Conservation (phyloP, 2,329 filamentous ascomycete species). For the Tolypocladium endophyticum region DNA sequence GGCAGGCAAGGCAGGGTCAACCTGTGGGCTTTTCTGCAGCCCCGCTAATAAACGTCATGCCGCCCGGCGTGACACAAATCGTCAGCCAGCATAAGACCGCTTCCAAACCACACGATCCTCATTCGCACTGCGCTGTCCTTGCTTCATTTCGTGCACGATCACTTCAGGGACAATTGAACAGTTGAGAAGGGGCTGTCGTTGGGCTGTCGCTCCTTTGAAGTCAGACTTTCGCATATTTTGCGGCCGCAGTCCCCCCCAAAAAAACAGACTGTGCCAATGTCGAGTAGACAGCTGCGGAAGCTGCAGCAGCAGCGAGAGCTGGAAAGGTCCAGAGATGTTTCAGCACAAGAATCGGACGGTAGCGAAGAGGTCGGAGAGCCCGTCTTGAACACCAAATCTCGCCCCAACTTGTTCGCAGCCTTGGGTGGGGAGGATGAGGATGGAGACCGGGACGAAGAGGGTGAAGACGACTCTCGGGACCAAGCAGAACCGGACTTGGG, state of each 20-base stretch:
- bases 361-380: constrained; percentile 20
- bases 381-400: constrained; percentile 23
- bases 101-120: background rate
- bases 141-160: background rate
- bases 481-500: constrained; percentile 4
- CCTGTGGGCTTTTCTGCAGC: background rate
- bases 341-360: constrained; percentile 11
- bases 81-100: background rate
- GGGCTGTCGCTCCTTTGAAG: background rate
- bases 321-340: constrained; percentile 13
- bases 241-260: background rate
- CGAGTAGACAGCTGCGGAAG: constrained; percentile 40
- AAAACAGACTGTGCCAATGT: constrained; percentile 25
- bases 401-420: constrained; percentile 40
- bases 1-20: background rate
- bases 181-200: background rate
- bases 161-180: background rate
- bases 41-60: background rate
- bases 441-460: constrained; percentile 16
- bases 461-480: constrained; percentile 19
- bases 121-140: background rate
- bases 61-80: constrained; percentile 3
- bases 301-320: constrained; percentile 39
- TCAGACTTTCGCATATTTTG: background rate
- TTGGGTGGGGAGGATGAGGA: constrained; percentile 33